Base-by-base conservation (phyloP, 257 asterid genomes). In the Capsicum chinense region DNA sequence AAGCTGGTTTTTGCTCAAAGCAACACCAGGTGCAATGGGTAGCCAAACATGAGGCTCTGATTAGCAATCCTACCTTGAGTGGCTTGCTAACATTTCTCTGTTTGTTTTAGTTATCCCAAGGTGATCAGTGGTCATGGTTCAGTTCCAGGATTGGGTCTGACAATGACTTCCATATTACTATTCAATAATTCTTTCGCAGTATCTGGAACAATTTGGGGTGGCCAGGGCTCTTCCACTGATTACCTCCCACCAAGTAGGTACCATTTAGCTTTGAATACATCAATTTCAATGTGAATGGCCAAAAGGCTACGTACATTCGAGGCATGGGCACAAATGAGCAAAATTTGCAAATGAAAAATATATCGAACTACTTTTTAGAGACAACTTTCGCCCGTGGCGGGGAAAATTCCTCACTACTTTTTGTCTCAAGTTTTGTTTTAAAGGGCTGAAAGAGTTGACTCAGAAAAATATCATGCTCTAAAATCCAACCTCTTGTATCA, bases 61-160 rank as follows among this genome's bases (percentile, higher is more conserved):
- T 83, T 13, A 56, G 9, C 67, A 63, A 68, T 69, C 7, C 78
- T 66, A 78, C 82, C 64, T 78, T 33, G 82, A 78, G 64, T 78
- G 82, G 82, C 64, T 33, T 78, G 66, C 50, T 78, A 7, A 15
- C 14, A 15, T 33, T 44, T 15, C 33, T 44, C 35, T 63, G 68
- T 79, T 79, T 68, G 59, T 81, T n/a, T 82, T 82, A 21, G 54
- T 82, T 67, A 48, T 84, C 48, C 44, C 83, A 7, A 60, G 82
- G 83, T 62, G 79, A 84, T 87, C 82, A 84, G 87, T 63, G 94
- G 97, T 81, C 86, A 56, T 60, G 82, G 88, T 87, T 90, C 82
- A 80, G 64, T 87, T 84, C 66, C 80, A 64, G 68, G 90, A 89
- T 89, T 63, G 71, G 89, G 88, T 88, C 86, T 91, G 89, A 85